Evolutionary conservation across 75 land plant genomes (phyloP).

Genomic region (Picea sitchensis): DNA sequence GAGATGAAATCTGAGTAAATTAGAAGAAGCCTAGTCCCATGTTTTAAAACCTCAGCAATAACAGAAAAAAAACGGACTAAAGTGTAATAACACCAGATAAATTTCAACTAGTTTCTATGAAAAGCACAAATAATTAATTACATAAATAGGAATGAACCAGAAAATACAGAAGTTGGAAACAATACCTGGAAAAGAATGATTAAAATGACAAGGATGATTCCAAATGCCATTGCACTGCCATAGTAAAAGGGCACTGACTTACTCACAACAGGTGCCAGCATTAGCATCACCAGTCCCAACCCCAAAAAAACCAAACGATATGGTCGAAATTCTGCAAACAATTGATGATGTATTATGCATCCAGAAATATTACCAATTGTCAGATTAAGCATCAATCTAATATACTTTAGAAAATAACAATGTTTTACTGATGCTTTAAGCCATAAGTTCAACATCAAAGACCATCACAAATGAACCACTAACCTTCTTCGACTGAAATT

Average conservation of each 20-base stretch:
- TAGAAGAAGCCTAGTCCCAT: too few species aligned
- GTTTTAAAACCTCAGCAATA: too few species aligned
- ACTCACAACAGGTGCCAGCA: slow-evolving; percentile 84
- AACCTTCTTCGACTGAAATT: slow-evolving; percentile 71
- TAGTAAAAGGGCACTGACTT: slow-evolving; percentile 94
- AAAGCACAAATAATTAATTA: background rate
- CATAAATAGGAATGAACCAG: background rate
- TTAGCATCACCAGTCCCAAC: slow-evolving; percentile 51
- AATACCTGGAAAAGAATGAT: slow-evolving; percentile 85
- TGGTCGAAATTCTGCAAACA: slow-evolving; percentile 58
- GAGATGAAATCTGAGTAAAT: too few species aligned
- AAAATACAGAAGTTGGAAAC: background rate
- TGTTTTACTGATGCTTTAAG: background rate
- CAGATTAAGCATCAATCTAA: background rate
- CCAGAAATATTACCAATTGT: background rate
- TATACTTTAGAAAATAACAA: too few species aligned
- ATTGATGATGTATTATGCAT: background rate
- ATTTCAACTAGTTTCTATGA: background rate
- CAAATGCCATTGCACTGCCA: slow-evolving; percentile 90
- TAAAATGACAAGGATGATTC: slow-evolving; percentile 68
- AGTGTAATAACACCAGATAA: background rate
- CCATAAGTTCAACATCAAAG: background rate
- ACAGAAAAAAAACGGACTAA: too few species aligned
- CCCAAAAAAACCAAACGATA: slow-evolving; percentile 70
- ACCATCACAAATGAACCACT: background rate